A percentile compares a stretch with the other conserved stretches of the same genome.
These are phyloP conservation scores for Colletotrichum higginsianum DNA, from an alignment of 2,329 filamentous ascomycete species.

Conservation along the genomic window DNA sequence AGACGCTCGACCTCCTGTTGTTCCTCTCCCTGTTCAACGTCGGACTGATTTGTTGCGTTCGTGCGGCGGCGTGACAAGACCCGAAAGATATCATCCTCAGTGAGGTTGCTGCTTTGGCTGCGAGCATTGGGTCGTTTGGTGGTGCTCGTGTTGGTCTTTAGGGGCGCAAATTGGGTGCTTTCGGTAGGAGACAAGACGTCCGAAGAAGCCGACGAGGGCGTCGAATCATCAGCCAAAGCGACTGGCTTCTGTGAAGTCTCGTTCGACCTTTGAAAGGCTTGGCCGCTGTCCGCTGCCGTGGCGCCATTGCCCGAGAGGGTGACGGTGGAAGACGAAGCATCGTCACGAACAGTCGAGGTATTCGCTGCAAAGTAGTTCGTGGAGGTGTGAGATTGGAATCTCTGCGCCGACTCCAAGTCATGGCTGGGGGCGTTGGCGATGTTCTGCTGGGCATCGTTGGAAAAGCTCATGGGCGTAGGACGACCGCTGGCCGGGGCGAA, in stretches of 20 bases:
- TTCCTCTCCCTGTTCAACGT: constrained; percentile 59
- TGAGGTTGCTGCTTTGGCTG: constrained; percentile 49
- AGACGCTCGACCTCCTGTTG: constrained; percentile 69
- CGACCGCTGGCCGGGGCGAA: constrained; percentile 41
- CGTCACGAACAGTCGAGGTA: background rate
- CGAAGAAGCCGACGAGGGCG: constrained; percentile 20
- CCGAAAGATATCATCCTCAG: constrained; percentile 67
- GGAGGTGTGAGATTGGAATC: background rate
- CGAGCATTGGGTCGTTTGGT: constrained; percentile 44
- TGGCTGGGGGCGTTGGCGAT: background rate
- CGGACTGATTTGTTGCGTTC: constrained; percentile 48
- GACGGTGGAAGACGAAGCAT: constrained; percentile 27
- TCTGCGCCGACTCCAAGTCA: background rate
- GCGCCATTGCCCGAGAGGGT: constrained; percentile 9
- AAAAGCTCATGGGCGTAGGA: constrained; percentile 28
- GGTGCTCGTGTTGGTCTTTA: constrained; percentile 46
- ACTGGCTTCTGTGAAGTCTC: background rate
- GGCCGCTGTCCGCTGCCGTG: background rate
- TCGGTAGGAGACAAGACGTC: constrained; percentile 15
- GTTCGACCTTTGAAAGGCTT: background rate
- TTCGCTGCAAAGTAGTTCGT: constrained; percentile 8
- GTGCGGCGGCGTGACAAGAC: constrained; percentile 65
- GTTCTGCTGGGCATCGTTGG: background rate
- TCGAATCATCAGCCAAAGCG: constrained; percentile 6
- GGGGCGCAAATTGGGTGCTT: constrained; percentile 46